Evolutionary conservation across 1,139 yeast genomes (phyloP).

Genomic region (Yamadazyma atmosphaerica): DNA sequence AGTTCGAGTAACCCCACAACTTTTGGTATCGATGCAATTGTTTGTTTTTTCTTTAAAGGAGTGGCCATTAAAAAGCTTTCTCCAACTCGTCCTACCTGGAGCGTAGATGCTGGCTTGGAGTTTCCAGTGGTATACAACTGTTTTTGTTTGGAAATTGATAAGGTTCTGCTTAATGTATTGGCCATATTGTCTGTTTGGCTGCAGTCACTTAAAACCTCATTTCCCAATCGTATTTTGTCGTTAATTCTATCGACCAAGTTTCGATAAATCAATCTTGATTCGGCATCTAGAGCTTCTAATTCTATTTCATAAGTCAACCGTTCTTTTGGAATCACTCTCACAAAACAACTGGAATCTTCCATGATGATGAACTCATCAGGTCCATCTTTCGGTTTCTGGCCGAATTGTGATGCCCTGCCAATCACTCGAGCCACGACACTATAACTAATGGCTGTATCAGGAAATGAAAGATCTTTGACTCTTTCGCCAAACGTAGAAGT

Average conservation of each 20-base stretch:
- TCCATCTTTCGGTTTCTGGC: slow-evolving; percentile 7
- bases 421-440: slow-evolving; percentile 44
- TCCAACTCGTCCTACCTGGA: not conserved
- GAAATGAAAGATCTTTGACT: slow-evolving; percentile 37
- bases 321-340: slow-evolving; percentile 27
- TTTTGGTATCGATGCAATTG: slow-evolving; percentile 37
- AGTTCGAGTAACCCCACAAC: slow-evolving; percentile 35
- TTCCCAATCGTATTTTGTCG: slow-evolving; percentile 30
- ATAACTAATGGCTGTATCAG: slow-evolving; percentile 41
- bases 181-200: slow-evolving; percentile 3
- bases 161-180: slow-evolving; percentile 10
- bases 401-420: slow-evolving; percentile 41
- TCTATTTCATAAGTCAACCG: slow-evolving; percentile 12
- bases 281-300: slow-evolving; percentile 13
- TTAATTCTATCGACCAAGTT: slow-evolving; percentile 29
- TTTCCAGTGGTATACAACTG: slow-evolving; percentile 17
- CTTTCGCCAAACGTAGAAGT: slow-evolving; percentile 19
- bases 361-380: slow-evolving; percentile 42
- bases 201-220: slow-evolving; percentile 16
- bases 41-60: slow-evolving; percentile 34
- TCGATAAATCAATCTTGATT: slow-evolving; percentile 29
- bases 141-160: slow-evolving; percentile 18
- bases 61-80: slow-evolving; percentile 5
- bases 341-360: slow-evolving; percentile 33
- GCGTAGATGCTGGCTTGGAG: slow-evolving; percentile 2